Evolutionary conservation across 345 rosid genomes (phyloP).

Genomic region (Raphanus sativus): DNA sequence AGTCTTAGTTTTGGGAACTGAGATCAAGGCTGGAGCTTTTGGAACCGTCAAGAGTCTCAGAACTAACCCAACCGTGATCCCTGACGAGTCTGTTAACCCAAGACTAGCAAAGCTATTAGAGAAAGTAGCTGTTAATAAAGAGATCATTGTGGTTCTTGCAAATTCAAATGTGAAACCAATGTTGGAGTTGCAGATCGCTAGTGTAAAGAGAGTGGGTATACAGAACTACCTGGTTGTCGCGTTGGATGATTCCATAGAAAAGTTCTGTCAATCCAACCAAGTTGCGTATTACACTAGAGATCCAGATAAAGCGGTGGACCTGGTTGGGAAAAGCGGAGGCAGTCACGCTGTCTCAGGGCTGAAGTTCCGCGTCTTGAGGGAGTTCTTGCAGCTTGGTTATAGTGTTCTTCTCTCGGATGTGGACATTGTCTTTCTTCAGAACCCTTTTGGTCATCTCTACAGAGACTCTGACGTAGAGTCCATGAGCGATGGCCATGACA

Average conservation of each 20-base stretch:
- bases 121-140: conserved; percentile 60
- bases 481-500: conserved; percentile 82
- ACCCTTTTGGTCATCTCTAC: conserved; percentile 72
- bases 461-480: conserved; percentile 93
- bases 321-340: conserved; percentile 59
- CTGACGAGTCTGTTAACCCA: conserved; percentile 74
- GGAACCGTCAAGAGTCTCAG: conserved; percentile 78
- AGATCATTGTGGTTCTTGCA: conserved; percentile 82
- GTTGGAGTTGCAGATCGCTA: conserved; percentile 75
- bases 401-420: conserved; percentile 79
- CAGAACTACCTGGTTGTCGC: conserved; percentile 72
- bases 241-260: conserved; percentile 57
- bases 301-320: conserved; percentile 59
- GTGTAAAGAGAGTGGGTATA: conserved; percentile 69
- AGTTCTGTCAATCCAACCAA: conserved; percentile 56
- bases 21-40: conserved; percentile 72
- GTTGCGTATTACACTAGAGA: conserved; percentile 77
- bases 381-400: conserved; percentile 88
- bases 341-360: conserved; percentile 80
- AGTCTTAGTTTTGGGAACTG: conserved; percentile 57
- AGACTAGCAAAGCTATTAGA: conserved; percentile 74
- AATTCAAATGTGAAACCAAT: conserved; percentile 67
- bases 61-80: conserved; percentile 61
- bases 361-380: conserved; percentile 81
- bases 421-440: conserved; percentile 72